A percentile compares a stretch with the other conserved stretches of the same genome.
These are phyloP conservation scores for Fusarium acutatum DNA, from an alignment of 2,329 filamentous ascomycete species.

Conservation along the genomic window DNA sequence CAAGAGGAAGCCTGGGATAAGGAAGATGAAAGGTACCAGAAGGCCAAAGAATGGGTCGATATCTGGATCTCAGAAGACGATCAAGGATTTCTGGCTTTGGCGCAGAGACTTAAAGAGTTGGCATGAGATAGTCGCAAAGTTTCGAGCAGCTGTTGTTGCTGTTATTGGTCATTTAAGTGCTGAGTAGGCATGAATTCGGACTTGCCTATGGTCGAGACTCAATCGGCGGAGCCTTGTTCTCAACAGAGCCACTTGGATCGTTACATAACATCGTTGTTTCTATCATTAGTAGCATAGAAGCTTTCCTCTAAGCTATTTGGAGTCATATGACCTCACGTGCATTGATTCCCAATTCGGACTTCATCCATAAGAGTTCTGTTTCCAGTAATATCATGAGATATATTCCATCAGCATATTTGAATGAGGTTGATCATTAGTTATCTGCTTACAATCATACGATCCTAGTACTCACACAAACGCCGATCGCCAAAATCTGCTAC, in stretches of 20 bases:
- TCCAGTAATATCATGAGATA: neutral
- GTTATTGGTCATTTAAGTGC: neutral
- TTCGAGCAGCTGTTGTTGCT: neutral
- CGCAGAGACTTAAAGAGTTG: slow-evolving; percentile 38
- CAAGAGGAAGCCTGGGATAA: slow-evolving; percentile 69
- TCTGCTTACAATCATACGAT: neutral
- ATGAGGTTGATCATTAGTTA: neutral
- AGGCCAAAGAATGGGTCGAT: slow-evolving; percentile 57
- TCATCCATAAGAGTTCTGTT: neutral
- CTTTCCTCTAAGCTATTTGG: neutral
- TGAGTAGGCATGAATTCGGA: neutral
- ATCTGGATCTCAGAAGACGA: slow-evolving; percentile 49
- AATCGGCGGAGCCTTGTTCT: neutral
- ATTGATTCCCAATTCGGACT: neutral
- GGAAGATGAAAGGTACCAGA: slow-evolving; percentile 60
- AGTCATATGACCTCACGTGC: neutral
- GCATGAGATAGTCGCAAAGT: neutral
- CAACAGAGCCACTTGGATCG: neutral
- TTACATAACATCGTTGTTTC: neutral
- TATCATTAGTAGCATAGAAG: neutral
- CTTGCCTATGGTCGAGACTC: neutral
- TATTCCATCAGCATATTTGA: neutral
- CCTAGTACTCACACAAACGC: neutral
- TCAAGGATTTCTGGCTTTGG: slow-evolving; percentile 45
- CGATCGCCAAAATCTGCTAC: neutral